Conservation (phyloP, 768 basidiomycete genomes). For the Xerocomus potaroensis region DNA sequence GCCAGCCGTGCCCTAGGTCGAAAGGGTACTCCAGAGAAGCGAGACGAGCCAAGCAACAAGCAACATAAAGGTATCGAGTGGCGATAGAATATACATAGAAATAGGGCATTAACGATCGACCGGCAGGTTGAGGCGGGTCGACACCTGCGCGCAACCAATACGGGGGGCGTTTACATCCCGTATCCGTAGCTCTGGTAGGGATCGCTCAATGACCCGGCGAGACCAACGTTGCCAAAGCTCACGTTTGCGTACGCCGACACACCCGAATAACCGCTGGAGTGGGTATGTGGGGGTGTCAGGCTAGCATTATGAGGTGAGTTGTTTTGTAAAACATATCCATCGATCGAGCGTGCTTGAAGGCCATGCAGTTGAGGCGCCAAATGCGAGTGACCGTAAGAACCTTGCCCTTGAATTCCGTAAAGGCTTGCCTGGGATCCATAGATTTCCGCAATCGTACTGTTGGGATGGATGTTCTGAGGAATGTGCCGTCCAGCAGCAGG, state of each 20-base stretch:
- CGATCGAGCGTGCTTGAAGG: conserved; percentile 69
- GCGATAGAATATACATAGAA: conserved; percentile 38
- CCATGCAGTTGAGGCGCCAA: conserved; percentile 50
- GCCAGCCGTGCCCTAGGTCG: conserved; percentile 33
- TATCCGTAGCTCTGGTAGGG: conserved; percentile 80
- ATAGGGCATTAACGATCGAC: conserved; percentile 30
- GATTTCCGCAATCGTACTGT: conserved; percentile 57
- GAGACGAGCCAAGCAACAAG: conserved; percentile 36
- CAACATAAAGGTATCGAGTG: conserved; percentile 31
- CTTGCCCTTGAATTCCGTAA: conserved; percentile 56
- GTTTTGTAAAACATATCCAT: conserved; percentile 77
- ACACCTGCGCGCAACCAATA: conserved; percentile 25
- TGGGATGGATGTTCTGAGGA: conserved; percentile 47
- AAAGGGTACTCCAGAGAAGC: conserved; percentile 33
- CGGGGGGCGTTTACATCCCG: conserved; percentile 60
- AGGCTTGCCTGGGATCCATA: conserved; percentile 61
- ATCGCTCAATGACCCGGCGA: conserved; percentile 58
- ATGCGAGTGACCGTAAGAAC: conserved; percentile 56
- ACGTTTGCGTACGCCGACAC: conserved; percentile 51
- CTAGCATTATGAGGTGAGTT: conserved; percentile 62
- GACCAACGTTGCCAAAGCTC: conserved; percentile 45
- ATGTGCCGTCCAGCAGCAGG: conserved; percentile 52
- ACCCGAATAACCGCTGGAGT: conserved; percentile 53
- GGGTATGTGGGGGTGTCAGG: conserved; percentile 54
- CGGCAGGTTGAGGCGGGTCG: conserved; percentile 12